These are phyloP conservation scores for Aspergillus bombycis DNA, from an alignment of 2,329 filamentous ascomycete species.

Conservation along the genomic window DNA sequence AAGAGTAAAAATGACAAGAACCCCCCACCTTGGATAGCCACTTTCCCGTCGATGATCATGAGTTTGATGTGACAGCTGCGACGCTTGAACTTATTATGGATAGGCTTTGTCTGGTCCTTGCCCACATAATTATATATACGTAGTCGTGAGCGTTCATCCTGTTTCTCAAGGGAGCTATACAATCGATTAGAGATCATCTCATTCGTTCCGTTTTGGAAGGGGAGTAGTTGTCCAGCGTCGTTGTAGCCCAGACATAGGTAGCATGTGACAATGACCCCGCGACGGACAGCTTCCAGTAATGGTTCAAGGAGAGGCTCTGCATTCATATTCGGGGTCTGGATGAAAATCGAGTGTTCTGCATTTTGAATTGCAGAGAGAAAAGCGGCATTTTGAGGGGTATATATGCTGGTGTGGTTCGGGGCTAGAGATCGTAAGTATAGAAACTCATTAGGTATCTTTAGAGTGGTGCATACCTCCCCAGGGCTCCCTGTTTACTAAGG, in stretches of 20 bases:
- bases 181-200: conserved; percentile 69
- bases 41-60: conserved; percentile 69
- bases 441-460: not conserved
- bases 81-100: conserved; percentile 67
- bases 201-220: conserved; percentile 75
- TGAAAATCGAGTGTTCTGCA: conserved; percentile 68
- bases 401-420: conserved; percentile 62
- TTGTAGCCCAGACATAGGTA: conserved; percentile 81
- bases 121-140: conserved; percentile 72
- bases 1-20: not conserved
- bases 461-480: conserved; percentile 53
- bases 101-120: conserved; percentile 70
- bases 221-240: conserved; percentile 74
- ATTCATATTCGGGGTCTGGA: conserved; percentile 78
- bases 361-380: conserved; percentile 72
- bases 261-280: conserved; percentile 69
- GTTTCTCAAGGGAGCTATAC: conserved; percentile 58
- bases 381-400: conserved; percentile 74
- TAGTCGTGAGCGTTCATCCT: conserved; percentile 53
- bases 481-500: conserved; percentile 69
- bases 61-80: conserved; percentile 77
- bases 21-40: conserved; percentile 64
- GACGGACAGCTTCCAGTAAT: conserved; percentile 65
- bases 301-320: conserved; percentile 68
- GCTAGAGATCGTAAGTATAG: conserved; percentile 29